Evolutionary conservation across 2,329 filamentous ascomycete genomes (phyloP), one percentile per base, ranked within the genome.

Genomic region (Colletotrichum australisinense): DNA sequence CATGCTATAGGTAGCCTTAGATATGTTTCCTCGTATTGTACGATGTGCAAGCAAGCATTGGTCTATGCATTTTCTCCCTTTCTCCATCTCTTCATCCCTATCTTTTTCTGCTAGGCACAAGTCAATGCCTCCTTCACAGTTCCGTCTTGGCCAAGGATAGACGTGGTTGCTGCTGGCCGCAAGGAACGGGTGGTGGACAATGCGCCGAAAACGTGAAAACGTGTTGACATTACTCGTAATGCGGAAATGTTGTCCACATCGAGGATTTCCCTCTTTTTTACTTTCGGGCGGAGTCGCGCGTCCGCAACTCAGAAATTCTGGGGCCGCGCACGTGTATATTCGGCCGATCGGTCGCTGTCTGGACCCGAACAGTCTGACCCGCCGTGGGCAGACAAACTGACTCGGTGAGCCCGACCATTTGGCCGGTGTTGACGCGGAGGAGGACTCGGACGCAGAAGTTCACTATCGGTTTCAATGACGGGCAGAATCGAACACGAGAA

Each of bases 1-100:
- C 30, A 59, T 70, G 68, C 56, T 62, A 71, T 60, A 46, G 28
- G 67, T 60, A 46, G 28, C 4, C 42, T 4, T 49, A 22, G 3
- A n/a, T 19, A 42, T 1, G 16, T 22, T 58, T 52, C 2, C 1
- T 22, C 42, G 19, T 3, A 16, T 35, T 63, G 42, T 24, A n/a
- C 49, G 49, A 63, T n/a, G n/a, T 2, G 46, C 12, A 30, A 26
- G 11, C 26, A 30, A 26, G 19, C 42, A 30, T 19, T 56, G 64
- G 46, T 7, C 28, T 32, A 12, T 58, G 53, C 28, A 4, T 28
- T 53, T 16, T 19, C 42, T 49, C 42, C 42, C 42, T 49, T 22
- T 49, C 42, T 19, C 3, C 42, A 49, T n/a, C 42, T 19, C 42
- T 49, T 16, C 30, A 26, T 38, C 38, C 38, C 38, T 42, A 42